Evolutionary conservation across 805 yeast genomes (phyloP).

Genomic region (Lipomyces chichibuensis): DNA sequence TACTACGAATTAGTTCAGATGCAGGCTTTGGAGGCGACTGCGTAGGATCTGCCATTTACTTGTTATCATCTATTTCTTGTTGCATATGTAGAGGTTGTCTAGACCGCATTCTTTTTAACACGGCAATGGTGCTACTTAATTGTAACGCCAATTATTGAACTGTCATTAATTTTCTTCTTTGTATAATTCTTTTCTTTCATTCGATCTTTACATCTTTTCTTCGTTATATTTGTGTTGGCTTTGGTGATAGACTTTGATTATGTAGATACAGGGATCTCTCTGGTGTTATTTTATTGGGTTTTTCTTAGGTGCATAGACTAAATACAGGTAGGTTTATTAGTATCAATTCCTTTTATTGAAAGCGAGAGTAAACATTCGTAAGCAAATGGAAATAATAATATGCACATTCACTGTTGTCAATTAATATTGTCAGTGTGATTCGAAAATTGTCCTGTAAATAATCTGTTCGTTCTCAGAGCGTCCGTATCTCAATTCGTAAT

Average conservation of each 20-base stretch:
- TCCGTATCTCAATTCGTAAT: too few relatives aligned
- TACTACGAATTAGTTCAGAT: constrained; percentile 48
- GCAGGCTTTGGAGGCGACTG: constrained; percentile 47
- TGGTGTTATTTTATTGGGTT: background rate
- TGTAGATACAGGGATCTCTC: background rate
- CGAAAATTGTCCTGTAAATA: too few relatives aligned
- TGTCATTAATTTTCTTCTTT: background rate
- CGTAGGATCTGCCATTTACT: background rate
- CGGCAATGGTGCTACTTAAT: background rate
- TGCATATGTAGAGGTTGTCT: background rate
- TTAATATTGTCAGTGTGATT: too few relatives aligned
- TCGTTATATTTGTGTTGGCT: background rate
- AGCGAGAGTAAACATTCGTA: too few relatives aligned
- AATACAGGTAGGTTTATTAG: background rate
- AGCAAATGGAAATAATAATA: too few relatives aligned
- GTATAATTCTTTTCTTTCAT: background rate
- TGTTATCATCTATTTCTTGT: background rate
- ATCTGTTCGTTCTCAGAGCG: too few relatives aligned
- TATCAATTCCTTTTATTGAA: too few relatives aligned
- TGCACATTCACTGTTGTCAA: too few relatives aligned
- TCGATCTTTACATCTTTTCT: background rate
- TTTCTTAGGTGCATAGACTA: background rate
- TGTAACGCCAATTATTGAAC: background rate
- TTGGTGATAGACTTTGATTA: background rate
- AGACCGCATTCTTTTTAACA: background rate